Percentiles rank a stretch among this genome's conserved stretches.
Conservation (phyloP, 257 asterid species). For the Penstemon newberryi region DNA sequence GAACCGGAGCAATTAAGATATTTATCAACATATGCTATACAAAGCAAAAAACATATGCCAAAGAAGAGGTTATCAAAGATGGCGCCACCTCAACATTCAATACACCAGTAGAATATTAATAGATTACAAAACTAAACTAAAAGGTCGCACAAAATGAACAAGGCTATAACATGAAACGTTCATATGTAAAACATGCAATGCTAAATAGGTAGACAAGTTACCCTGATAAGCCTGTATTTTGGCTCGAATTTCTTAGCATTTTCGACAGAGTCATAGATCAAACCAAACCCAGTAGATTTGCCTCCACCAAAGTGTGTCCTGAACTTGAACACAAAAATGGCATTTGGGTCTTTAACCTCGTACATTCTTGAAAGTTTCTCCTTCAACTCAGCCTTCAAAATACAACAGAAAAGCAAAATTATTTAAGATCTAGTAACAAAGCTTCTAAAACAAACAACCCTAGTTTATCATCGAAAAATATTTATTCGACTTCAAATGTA, state of each 20-base stretch:
- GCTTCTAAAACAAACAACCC: neutral
- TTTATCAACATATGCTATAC: too few relatives aligned
- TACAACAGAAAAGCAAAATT: neutral
- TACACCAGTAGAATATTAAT: neutral
- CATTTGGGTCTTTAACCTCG: conserved; percentile 76
- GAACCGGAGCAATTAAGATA: too few relatives aligned
- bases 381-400: conserved; percentile 69
- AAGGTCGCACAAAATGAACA: too few relatives aligned
- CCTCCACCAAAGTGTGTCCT: conserved; percentile 98
- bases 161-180: too few relatives aligned
- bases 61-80: neutral
- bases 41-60: too few relatives aligned
- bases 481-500: neutral
- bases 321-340: conserved; percentile 89
- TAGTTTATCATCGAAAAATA: too few relatives aligned
- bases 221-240: conserved; percentile 89
- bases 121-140: too few relatives aligned
- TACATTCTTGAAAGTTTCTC: conserved; percentile 75
- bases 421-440: neutral
- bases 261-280: conserved; percentile 92
- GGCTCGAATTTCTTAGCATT: conserved; percentile 90
- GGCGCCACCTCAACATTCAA: neutral
- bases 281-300: conserved; percentile 88
- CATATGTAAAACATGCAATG: neutral
- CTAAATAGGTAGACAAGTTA: conserved; percentile 18